Evolutionary conservation across 306 rosid genomes (phyloP), one percentile per base, ranked within the genome.

Genomic region (Prunus fruticosa): DNA sequence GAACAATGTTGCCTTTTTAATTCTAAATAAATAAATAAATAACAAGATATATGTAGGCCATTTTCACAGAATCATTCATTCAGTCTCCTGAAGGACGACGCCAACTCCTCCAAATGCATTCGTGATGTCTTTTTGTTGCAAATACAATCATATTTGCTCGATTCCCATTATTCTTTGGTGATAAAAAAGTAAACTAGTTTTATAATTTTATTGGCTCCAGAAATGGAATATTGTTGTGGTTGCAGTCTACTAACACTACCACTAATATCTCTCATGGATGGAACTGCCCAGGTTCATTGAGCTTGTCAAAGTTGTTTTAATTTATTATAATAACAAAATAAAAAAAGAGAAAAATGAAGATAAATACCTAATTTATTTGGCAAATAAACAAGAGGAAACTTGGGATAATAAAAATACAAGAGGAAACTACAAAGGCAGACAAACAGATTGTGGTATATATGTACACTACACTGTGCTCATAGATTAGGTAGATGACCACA

Each of bases 41-140:
- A 13, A 49, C 53, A 49, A 49, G 53, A 49, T 49, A 11, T 5
- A 14, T 4, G 1, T 15, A 19, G 23, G 14, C 14, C 49, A 32
- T 18, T 64, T 18, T 73, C 3, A 6, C 23, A 9, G 57, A 45
- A 64, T 23, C 32, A 41, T 38, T 54, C 76, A 30, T 49, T 58
- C 32, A 34, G 8, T 23, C 73, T 7, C 45, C 34, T 6, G 67
- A 1, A 52, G n/a, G 50, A 71, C 30, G 6, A 72, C 22, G 4
- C 52, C 16, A 38, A 34, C 23, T 15, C 18, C 57, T 72, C 76
- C 76, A 57, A 16, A 72, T 72, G 41, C 76, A 57, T 72, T 73
- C 46, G 23, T 41, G 76, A 19, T 20, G 32, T 53, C 20, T 34
- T 52, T 52, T 20, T 2, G 49, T 11, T n/a, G 3, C 5, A 61